Evolutionary conservation across 345 rosid genomes (phyloP), one percentile per base, ranked within the genome.

Genomic region (Euphorbia tirucalli): DNA sequence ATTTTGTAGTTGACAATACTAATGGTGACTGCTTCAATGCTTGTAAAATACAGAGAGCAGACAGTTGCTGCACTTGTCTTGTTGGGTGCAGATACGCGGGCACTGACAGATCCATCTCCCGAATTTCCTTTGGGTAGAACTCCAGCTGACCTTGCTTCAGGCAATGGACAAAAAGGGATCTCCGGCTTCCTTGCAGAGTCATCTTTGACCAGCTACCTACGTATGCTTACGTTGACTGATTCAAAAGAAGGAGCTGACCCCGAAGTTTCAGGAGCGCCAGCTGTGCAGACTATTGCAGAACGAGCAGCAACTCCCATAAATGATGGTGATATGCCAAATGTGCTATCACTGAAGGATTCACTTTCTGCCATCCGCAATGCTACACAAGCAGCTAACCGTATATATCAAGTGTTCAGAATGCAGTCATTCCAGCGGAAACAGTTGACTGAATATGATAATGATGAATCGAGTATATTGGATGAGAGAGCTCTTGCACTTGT

Each of bases 151-250:
- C 83, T 93, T 84, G 98, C 97, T 76, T 93, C 96, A 49, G 80
- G 58, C 76, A 85, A 90, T 63, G 96, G 96, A 68, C 91, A 93
- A 74, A 91, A 93, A 81, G 98, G 98, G 61, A 93, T 91, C 22
- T 91, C 97, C 18, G 97, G 97, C 46, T 93, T 85, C 68, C 96
- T 93, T 61, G 98, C 96, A 10, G 98, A 93, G 86, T 88, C 93
- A 57, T 83, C 89, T 54, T 83, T 93, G 76, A 91, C 96, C 54
- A 82, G 89, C 77, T 80, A 84, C 68, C 89, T 93, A 61, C 78
- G 76, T 66, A 72, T 82, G 62, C 92, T 91, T 49, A 84, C 85
- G 24, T 59, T 93, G 89, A 80, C 81, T 61, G 91, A 91, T 69
- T 27, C 87, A 15, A 81, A 79, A 69, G 90, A 85, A 66, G 84